Base-by-base conservation (phyloP, 345 rosid genomes). In the Rhizophora apiculata region DNA sequence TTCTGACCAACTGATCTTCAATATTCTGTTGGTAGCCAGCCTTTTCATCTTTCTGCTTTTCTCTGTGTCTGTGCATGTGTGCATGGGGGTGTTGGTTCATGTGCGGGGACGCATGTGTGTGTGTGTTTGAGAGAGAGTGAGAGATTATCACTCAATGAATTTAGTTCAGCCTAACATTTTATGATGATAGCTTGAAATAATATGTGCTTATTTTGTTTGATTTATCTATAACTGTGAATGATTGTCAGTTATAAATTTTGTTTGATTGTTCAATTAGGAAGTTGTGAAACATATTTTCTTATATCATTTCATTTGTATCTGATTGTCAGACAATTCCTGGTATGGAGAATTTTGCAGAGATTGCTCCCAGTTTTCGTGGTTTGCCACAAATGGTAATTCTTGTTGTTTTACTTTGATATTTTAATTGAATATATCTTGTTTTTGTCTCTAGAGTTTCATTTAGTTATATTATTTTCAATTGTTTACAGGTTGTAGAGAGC, bases 311-410 rank as follows among this genome's bases (percentile, higher is more conserved):
- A 68, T 57, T 27, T 74, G 22, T 39, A 34, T 69, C 34, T 58
- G 67, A 73, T 32, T 8, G 46, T 58, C 86, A 95, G 99, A 92
- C 92, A 61, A 95, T 95, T 74, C 91, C 92, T 74, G 99, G 96
- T 22, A 85, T 90, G 89, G 98, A 90, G 75, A 84, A 70, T 73
- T 85, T 72, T 37, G 71, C 85, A 27, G 98, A 92, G 79, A 72
- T 87, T 75, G 58, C 81, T 72, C 71, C 87, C 53, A 79, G 85
- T 59, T 72, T 72, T 77, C 94, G 96, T 78, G 99, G 98, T 22
- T 80, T 95, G 83, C 92, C 97, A 20, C 98, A 95, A 81, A 85
- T 95, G 97, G 99, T 92, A 85, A 71, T 73, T 73, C 62, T 32
- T 62, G 66, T 64, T 8, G 11, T 13, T n/a, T 39, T n/a, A 11